Evolutionary conservation across 352 stramenopile genomes (phyloP).

Genomic region (Phytophthora pinifolia): DNA sequence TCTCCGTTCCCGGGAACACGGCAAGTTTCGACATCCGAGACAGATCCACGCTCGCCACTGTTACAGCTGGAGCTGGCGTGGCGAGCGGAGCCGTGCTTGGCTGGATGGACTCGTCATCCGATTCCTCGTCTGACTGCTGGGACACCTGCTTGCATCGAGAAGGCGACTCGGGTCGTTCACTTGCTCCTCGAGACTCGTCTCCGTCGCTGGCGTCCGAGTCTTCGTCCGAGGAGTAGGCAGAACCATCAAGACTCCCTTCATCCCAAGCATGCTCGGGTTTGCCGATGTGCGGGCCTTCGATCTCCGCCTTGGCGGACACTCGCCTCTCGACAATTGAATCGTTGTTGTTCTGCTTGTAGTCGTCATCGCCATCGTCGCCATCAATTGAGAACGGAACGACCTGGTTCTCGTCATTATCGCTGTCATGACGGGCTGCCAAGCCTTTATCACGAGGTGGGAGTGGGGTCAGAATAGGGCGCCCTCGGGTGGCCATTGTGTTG

Average conservation of each 20-base stretch:
- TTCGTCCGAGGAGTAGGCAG: slow-evolving; percentile 23
- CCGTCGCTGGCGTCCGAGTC: slow-evolving; percentile 25
- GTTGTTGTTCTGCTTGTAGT: slow-evolving; percentile 8
- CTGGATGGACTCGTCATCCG: slow-evolving; percentile 41
- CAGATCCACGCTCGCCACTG: slow-evolving; percentile 41
- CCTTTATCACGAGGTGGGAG: slow-evolving; percentile 22
- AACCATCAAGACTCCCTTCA: slow-evolving; percentile 18
- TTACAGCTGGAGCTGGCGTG: slow-evolving; percentile 7
- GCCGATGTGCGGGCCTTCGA: not conserved
- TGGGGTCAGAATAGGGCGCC: slow-evolving; percentile 18
- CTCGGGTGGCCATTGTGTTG: slow-evolving; percentile 13
- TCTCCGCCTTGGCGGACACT: slow-evolving; percentile 12
- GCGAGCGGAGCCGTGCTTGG: slow-evolving; percentile 4
- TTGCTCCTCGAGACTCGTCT: slow-evolving; percentile 11
- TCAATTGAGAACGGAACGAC: slow-evolving; percentile 61
- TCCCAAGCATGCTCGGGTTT: slow-evolving; percentile 49
- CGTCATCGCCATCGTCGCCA: slow-evolving; percentile 40
- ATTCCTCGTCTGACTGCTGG: slow-evolving; percentile 45
- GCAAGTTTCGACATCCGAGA: slow-evolving; percentile 76
- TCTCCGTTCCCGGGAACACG: slow-evolving; percentile 58
- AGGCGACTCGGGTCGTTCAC: slow-evolving; percentile 33
- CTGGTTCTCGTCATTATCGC: slow-evolving; percentile 50
- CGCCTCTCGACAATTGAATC: slow-evolving; percentile 28
- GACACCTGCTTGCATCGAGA: slow-evolving; percentile 17
- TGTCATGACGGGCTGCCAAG: slow-evolving; percentile 6